Evolutionary conservation across 257 asterid species (phyloP).

Genomic region (Eucommia ulmoides): DNA sequence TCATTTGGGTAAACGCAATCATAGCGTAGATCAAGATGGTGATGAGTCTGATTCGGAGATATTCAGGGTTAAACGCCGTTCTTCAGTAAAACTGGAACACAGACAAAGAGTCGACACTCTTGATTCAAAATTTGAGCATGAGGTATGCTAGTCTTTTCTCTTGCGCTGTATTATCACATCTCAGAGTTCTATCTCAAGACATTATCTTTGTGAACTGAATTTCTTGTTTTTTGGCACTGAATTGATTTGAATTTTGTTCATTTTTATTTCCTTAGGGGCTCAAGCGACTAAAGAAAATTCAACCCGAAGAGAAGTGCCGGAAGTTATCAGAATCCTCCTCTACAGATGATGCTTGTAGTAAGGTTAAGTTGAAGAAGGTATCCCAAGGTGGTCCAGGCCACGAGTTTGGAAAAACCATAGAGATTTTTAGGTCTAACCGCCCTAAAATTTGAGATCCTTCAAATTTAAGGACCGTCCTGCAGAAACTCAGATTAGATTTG

Average conservation of each 20-base stretch:
- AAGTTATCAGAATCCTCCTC: constrained; percentile 21
- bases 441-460: constrained; percentile 76
- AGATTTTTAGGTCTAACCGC: constrained; percentile 42
- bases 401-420: constrained; percentile 24
- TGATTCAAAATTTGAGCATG: too few species aligned
- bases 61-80: constrained; percentile 77
- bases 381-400: constrained; percentile 19
- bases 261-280: constrained; percentile 29
- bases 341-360: constrained; percentile 27
- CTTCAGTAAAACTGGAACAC: constrained; percentile 44
- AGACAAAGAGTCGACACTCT: too few species aligned
- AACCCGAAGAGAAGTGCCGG: constrained; percentile 27
- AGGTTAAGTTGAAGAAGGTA: constrained; percentile 47
- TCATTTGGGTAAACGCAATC: constrained; percentile 14
- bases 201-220: neutral
- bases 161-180: neutral
- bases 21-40: constrained; percentile 30
- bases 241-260: neutral
- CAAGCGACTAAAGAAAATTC: constrained; percentile 58
- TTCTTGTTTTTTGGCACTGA: neutral
- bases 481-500: constrained; percentile 25
- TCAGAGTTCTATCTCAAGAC: neutral
- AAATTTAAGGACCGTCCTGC: constrained; percentile 34
- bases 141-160: too few species aligned
- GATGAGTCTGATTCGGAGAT: too few species aligned